These are phyloP conservation scores for Annulohypoxylon stygium DNA, from an alignment of 495 filamentous ascomycete genomes.

Conservation along the genomic window DNA sequence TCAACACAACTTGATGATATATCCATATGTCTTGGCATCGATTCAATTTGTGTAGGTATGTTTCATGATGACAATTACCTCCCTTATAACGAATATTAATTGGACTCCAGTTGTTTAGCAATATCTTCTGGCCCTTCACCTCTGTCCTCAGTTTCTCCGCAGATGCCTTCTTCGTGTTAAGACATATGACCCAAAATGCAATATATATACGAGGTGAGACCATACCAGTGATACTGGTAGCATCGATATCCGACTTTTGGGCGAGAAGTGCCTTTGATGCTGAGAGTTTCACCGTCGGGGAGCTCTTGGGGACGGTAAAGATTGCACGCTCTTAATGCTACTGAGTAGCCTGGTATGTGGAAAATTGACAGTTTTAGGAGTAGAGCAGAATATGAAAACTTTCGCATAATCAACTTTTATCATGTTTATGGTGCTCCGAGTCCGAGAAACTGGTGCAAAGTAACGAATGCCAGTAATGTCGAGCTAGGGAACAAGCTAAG, in stretches of 20 bases:
- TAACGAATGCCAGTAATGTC: neutral
- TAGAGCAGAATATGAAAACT: neutral
- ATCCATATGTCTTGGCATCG: slow-evolving; percentile 23
- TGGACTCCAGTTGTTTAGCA: slow-evolving; percentile 7
- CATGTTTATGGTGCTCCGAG: neutral
- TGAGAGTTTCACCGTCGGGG: neutral
- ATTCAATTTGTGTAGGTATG: neutral
- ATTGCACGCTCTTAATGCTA: neutral
- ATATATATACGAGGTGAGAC: too few relatives aligned
- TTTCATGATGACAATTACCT: neutral
- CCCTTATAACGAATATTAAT: neutral
- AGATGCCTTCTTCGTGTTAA: neutral
- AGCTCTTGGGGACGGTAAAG: neutral
- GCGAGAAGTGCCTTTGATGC: neutral
- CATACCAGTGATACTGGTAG: neutral
- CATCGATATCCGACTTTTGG: neutral
- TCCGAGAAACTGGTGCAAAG: neutral
- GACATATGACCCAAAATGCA: neutral
- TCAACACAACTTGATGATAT: slow-evolving; percentile 39
- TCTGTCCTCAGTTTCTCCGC: slow-evolving; percentile 10
- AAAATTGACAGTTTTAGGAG: neutral
- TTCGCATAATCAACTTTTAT: neutral
- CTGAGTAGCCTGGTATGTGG: neutral
- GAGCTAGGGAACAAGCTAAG: neutral
- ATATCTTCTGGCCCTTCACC: neutral